Percentiles rank a stretch among this genome's conserved stretches.
Evolutionary conservation across 2,329 filamentous ascomycete genomes (phyloP).

Genomic region (Coniella lustricola): DNA sequence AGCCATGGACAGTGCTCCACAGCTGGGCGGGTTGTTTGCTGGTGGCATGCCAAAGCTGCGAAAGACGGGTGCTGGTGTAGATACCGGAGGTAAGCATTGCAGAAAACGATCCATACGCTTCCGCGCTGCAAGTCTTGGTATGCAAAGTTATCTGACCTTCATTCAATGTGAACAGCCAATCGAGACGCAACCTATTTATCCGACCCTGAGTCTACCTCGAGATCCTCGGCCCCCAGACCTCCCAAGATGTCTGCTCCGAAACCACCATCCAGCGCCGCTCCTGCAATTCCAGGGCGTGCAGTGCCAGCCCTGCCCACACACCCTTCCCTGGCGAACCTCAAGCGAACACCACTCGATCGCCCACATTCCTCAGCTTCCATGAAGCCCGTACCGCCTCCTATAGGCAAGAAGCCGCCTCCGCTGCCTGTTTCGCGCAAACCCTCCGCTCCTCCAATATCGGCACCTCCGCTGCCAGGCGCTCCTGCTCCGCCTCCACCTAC

Average conservation of each 20-base stretch:
- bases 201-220: slow-evolving; percentile 62
- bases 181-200: slow-evolving; percentile 68
- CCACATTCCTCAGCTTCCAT: slow-evolving; percentile 55
- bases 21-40: slow-evolving; percentile 81
- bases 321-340: slow-evolving; percentile 51
- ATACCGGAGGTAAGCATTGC: slow-evolving; percentile 65
- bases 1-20: slow-evolving; percentile 58
- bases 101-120: no score
- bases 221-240: slow-evolving; percentile 44
- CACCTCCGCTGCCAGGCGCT: slow-evolving; percentile 26
- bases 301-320: slow-evolving; percentile 41
- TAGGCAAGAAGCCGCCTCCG: slow-evolving; percentile 68
- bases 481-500: slow-evolving; percentile 32
- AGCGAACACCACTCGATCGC: slow-evolving; percentile 50
- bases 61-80: slow-evolving; percentile 73
- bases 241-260: slow-evolving; percentile 49
- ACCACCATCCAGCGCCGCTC: slow-evolving; percentile 52
- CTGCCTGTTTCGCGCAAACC: slow-evolving; percentile 55
- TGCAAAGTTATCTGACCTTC: slow-evolving; percentile 19
- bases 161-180: slow-evolving; percentile 39
- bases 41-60: slow-evolving; percentile 93
- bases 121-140: no score
- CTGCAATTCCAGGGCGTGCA: slow-evolving; percentile 51
- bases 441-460: slow-evolving; percentile 31
- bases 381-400: slow-evolving; percentile 66